Evolutionary conservation across 179 eudicot species (phyloP).

Genomic region (Heliamphora ciliata): DNA sequence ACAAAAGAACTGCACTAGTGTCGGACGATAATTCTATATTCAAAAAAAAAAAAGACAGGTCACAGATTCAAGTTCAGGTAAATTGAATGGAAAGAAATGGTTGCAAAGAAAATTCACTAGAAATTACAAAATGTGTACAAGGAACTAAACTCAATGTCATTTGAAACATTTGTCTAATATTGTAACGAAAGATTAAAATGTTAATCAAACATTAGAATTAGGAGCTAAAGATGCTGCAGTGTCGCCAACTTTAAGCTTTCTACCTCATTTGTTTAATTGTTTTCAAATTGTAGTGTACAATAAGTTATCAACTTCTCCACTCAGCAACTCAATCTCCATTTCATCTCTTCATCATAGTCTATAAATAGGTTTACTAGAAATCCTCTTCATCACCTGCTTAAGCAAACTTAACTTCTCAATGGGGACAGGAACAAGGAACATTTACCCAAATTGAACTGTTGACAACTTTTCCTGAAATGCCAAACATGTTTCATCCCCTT

Average conservation of each 20-base stretch:
- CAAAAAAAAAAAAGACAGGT: neutral
- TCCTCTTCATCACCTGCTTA: constrained; percentile 5
- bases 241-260: neutral
- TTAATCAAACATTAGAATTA: neutral
- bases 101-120: neutral
- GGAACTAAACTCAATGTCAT: neutral
- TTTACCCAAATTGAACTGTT: too few species aligned
- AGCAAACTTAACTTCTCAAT: neutral
- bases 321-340: neutral
- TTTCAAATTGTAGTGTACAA: too few species aligned
- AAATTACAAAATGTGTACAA: neutral
- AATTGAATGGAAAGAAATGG: neutral
- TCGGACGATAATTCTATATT: constrained; percentile 15
- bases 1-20: constrained; percentile 19
- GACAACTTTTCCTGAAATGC: too few species aligned
- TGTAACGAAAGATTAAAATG: neutral
- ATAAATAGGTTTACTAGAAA: neutral
- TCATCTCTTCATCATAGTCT: neutral
- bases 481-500: too few species aligned
- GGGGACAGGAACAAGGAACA: neutral
- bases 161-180: neutral
- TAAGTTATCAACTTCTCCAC: neutral
- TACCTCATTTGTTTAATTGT: too few species aligned
- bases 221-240: neutral
- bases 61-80: neutral